Conservation (phyloP, 768 basidiomycete genomes). For the Leccinum longicurvipes region DNA sequence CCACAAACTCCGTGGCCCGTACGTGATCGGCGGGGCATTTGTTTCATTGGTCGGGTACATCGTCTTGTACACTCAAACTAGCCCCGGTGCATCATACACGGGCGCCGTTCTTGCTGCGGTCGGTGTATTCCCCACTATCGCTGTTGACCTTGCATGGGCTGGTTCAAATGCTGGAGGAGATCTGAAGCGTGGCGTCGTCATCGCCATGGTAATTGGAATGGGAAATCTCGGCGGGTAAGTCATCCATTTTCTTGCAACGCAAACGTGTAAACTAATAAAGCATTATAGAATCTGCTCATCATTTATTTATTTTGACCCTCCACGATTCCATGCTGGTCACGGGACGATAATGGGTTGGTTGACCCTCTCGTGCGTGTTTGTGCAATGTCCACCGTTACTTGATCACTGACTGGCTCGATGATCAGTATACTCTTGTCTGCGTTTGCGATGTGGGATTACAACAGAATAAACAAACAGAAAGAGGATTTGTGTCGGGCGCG, state of each 20-base stretch:
- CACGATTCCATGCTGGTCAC: slow-evolving; percentile 37
- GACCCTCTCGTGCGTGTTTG: slow-evolving; percentile 19
- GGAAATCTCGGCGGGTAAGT: slow-evolving; percentile 53
- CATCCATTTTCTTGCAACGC: slow-evolving; percentile 12
- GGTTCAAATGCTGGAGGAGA: slow-evolving; percentile 56
- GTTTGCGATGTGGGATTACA: slow-evolving; percentile 50
- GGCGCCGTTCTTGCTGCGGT: slow-evolving; percentile 49
- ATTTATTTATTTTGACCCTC: slow-evolving; percentile 39
- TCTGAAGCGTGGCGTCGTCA: slow-evolving; percentile 46
- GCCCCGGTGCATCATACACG: slow-evolving; percentile 34
- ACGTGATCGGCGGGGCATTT: slow-evolving; percentile 40
- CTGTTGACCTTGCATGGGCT: slow-evolving; percentile 51
- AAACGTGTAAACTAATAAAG: slow-evolving; percentile 3
- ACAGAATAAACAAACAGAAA: slow-evolving; percentile 47
- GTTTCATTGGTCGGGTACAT: slow-evolving; percentile 52
- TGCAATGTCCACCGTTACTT: slow-evolving; percentile 9
- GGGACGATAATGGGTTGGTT: slow-evolving; percentile 38
- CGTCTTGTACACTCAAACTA: slow-evolving; percentile 38
- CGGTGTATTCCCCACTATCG: slow-evolving; percentile 52
- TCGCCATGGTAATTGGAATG: slow-evolving; percentile 52
- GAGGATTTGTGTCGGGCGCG: slow-evolving; percentile 41
- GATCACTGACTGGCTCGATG: slow-evolving; percentile 26
- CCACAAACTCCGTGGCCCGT: slow-evolving; percentile 44
- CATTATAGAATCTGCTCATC: slow-evolving; percentile 38
- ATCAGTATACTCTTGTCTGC: slow-evolving; percentile 39